A percentile compares a stretch with the other conserved stretches of the same genome.
Conservation (phyloP, 2,329 filamentous ascomycete genomes). For the Pseudofabraea citricarpa region DNA sequence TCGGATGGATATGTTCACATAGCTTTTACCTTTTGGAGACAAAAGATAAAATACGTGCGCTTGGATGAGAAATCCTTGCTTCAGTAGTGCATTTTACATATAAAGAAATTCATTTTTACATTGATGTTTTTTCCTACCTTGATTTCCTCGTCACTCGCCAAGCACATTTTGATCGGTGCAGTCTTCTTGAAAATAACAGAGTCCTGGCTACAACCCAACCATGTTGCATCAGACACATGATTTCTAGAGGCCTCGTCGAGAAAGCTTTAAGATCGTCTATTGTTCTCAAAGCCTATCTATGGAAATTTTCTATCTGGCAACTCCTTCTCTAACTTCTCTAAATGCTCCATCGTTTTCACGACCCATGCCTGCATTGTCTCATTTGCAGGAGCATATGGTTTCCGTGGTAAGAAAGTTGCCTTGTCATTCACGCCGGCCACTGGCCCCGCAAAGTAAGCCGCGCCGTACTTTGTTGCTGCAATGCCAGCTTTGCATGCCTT, state of each 20-base stretch:
- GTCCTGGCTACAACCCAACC: too few species aligned
- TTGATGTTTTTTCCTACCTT: too few species aligned
- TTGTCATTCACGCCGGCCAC: slow-evolving; percentile 31
- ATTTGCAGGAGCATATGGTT: slow-evolving; percentile 35
- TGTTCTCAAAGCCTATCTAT: too few species aligned
- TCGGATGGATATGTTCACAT: slow-evolving; percentile 28
- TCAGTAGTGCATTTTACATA: too few species aligned
- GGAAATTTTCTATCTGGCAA: slow-evolving; percentile 1
- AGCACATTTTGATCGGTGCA: too few species aligned
- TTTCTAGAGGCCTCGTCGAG: too few species aligned
- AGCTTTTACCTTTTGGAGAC: slow-evolving; percentile 38
- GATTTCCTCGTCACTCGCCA: too few species aligned
- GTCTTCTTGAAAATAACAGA: too few species aligned
- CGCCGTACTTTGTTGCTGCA: slow-evolving; percentile 40
- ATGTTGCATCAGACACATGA: too few species aligned
- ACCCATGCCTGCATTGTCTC: slow-evolving; percentile 38
- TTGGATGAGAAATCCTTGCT: slow-evolving; percentile 13
- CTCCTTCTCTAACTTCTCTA: slow-evolving; percentile 29
- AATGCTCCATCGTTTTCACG: slow-evolving; percentile 33
- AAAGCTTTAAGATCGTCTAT: too few species aligned
- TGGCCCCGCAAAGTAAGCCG: slow-evolving; percentile 36
- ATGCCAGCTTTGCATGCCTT: slow-evolving; percentile 47
- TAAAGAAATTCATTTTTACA: too few species aligned
- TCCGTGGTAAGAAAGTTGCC: slow-evolving; percentile 35
- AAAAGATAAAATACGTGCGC: slow-evolving; percentile 35